These are phyloP conservation scores for Mycena sanguinolenta DNA, from an alignment of 768 basidiomycete species.

Conservation along the genomic window DNA sequence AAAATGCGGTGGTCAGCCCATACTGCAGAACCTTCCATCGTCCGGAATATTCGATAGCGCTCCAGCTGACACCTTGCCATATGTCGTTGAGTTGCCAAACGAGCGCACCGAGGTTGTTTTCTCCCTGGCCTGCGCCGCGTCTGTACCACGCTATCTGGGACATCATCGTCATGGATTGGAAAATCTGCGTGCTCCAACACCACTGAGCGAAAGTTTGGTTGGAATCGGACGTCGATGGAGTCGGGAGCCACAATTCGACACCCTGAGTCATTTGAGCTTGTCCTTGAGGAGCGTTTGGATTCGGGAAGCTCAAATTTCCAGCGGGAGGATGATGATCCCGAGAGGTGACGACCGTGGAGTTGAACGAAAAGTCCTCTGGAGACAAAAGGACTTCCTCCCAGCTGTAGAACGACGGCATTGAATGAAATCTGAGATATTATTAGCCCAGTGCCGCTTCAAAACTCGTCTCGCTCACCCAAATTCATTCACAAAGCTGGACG, in stretches of 20 bases:
- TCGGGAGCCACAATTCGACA: conserved; percentile 69
- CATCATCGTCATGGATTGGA: conserved; percentile 72
- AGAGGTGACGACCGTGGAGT: conserved; percentile 68
- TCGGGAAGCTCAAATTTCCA: conserved; percentile 64
- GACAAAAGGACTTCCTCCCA: conserved; percentile 70
- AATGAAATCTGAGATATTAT: conserved; percentile 61
- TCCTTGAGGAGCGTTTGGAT: conserved; percentile 66
- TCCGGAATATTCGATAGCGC: conserved; percentile 68
- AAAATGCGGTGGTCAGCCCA: conserved; percentile 58
- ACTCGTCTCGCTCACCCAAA: conserved; percentile 57
- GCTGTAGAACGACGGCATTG: conserved; percentile 72
- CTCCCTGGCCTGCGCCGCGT: conserved; percentile 68
- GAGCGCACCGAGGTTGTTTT: conserved; percentile 70
- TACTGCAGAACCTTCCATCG: conserved; percentile 74
- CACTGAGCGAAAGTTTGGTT: conserved; percentile 75
- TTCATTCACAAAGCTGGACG: conserved; percentile 68
- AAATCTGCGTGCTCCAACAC: conserved; percentile 74
- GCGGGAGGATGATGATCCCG: conserved; percentile 71
- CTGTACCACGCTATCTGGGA: conserved; percentile 72
- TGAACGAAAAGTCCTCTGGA: conserved; percentile 67
- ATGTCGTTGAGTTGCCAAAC: conserved; percentile 75
- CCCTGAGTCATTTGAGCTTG: conserved; percentile 66
- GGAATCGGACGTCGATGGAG: conserved; percentile 58
- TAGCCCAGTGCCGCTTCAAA: not conserved
- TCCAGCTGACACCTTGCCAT: conserved; percentile 72